phyloP scores from a whole-genome alignment of 1,284 basidiomycete genomes.

The Ustilago esculenta region DNA sequence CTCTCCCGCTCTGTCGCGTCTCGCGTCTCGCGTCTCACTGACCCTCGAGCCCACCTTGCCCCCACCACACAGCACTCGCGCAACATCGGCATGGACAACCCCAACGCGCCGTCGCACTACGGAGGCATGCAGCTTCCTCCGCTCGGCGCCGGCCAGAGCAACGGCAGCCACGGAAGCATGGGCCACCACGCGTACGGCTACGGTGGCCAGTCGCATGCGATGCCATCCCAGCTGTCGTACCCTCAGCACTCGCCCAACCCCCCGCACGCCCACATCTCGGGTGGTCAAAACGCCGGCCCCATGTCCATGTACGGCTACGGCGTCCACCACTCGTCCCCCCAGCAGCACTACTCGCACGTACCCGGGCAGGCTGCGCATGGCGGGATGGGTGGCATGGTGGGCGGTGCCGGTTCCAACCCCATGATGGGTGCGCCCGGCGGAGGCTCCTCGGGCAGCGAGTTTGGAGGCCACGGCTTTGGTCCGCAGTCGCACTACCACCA shows the following conservation, averaged over 20 bases:
- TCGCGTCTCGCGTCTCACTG: slow-evolving; percentile 12
- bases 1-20: neutral
- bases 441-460: slow-evolving; percentile 31
- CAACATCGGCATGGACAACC: slow-evolving; percentile 44
- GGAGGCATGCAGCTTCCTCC: slow-evolving; percentile 52
- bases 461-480: slow-evolving; percentile 46
- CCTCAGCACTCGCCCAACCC: slow-evolving; percentile 50
- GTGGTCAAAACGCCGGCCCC: slow-evolving; percentile 38
- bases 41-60: neutral
- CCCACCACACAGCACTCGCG: slow-evolving; percentile 28
- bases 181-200: slow-evolving; percentile 48
- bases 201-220: slow-evolving; percentile 40
- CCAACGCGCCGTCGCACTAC: slow-evolving; percentile 41
- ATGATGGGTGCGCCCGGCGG: slow-evolving; percentile 52
- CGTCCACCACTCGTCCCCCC: slow-evolving; percentile 44
- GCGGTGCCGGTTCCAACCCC: slow-evolving; percentile 45
- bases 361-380: slow-evolving; percentile 48
- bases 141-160: slow-evolving; percentile 48
- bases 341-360: slow-evolving; percentile 52
- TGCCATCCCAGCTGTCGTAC: slow-evolving; percentile 50
- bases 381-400: slow-evolving; percentile 50
- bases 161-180: slow-evolving; percentile 45
- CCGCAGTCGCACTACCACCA: slow-evolving; percentile 50
- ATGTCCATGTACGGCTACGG: slow-evolving; percentile 55
- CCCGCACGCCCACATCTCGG: slow-evolving; percentile 43